Base-by-base conservation (phyloP, 2,329 filamentous ascomycete genomes). In the Trichoderma sp. region DNA sequence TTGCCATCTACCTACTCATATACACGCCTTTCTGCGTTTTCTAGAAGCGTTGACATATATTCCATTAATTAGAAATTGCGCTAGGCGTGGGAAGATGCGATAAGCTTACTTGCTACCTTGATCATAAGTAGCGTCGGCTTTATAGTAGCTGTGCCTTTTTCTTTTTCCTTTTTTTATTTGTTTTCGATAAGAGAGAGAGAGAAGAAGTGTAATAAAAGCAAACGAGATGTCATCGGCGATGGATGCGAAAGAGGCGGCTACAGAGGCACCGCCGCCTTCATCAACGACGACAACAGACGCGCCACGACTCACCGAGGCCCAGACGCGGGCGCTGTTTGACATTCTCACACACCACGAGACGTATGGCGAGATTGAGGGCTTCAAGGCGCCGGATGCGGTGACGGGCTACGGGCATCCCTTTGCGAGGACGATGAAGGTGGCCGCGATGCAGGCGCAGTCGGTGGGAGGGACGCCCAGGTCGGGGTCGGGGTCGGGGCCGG, bases 321-420 rank as follows among this genome's bases (percentile, higher is more conserved):
- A 89, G 73, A 78, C 83, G 8, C 79, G 80, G 60, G 86, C 87
- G 16, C 82, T 89, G 18, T 84, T 89, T 71, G 85, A 89, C 74
- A 87, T 89, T 63, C 82, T 89, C 66, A 85, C 85, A 37, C 87
- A 89, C 73, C 75, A 85, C 71, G 83, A 89, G 77, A 87, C 86
- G 1, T 90, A 89, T 73, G 78, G 85, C 14, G 92, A 96, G 78
- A 91, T 93, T 70, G 86, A 90, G 75, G 85, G 84, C 70, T 93
- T 94, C 83, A 92, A 90, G 74, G 79, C 84, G 46, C 86, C 90
- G 0, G 80, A 83, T 2, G 86, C 89, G 32, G 90, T 94, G 69
- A 82, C 85, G 69, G 78, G 83, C 26, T 94, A 93, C 80, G 91
- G 92, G 16, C 88, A 86, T 71, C 92, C 92, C 0, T 94, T 94